phyloP scores from a whole-genome alignment of 1,139 yeast species.

The Spencermartinsiella ligniputridi region DNA sequence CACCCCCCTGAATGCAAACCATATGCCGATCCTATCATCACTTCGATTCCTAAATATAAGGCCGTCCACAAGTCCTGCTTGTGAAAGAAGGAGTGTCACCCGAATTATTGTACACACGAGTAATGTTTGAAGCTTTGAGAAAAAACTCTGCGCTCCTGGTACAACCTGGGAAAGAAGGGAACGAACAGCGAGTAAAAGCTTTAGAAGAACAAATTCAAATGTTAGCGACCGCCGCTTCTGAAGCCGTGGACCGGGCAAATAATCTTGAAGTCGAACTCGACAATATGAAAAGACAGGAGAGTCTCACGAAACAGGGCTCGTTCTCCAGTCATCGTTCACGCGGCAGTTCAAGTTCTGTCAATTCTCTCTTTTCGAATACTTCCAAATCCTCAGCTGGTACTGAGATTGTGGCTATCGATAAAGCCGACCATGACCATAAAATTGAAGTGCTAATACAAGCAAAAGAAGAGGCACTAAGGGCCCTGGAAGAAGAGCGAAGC shows the following conservation, averaged over 20 bases:
- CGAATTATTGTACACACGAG: too few species aligned
- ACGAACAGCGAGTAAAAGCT: slow-evolving; percentile 28
- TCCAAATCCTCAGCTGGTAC: slow-evolving; percentile 3
- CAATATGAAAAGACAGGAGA: not conserved
- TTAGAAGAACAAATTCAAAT: slow-evolving; percentile 31
- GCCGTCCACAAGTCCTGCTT: not conserved
- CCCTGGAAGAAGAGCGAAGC: slow-evolving; percentile 35
- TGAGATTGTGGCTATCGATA: slow-evolving; percentile 1
- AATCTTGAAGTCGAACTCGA: slow-evolving; percentile 28
- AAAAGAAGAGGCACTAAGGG: slow-evolving; percentile 25
- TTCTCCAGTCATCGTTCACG: not conserved
- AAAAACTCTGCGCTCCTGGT: slow-evolving; percentile 15
- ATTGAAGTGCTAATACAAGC: slow-evolving; percentile 7
- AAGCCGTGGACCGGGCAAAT: slow-evolving; percentile 33
- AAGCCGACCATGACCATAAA: slow-evolving; percentile 1
- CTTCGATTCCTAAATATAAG: not conserved
- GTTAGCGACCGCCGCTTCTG: slow-evolving; percentile 31
- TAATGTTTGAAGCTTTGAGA: not conserved
- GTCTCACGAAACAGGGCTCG: not conserved
- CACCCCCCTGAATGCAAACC: not conserved
- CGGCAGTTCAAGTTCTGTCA: slow-evolving; percentile 4
- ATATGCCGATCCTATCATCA: not conserved
- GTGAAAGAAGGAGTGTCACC: too few species aligned
- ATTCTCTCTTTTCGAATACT: slow-evolving; percentile 7
- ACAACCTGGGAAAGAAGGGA: slow-evolving; percentile 26